Evolutionary conservation across 2,329 filamentous ascomycete genomes (phyloP), one percentile per base, ranked within the genome.

Genomic region (Penicillium sp.): DNA sequence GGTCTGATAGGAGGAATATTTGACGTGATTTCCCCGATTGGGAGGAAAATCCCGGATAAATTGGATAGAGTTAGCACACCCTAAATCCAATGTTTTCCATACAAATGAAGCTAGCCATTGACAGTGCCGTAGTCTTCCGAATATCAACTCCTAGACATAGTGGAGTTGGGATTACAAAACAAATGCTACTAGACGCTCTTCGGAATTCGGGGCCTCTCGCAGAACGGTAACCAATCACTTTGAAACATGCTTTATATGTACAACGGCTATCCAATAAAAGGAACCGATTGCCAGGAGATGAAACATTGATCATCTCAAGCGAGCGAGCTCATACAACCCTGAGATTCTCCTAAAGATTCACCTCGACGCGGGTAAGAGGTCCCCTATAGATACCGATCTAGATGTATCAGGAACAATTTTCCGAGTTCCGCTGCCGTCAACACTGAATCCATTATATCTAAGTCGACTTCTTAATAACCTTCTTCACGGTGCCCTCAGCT

Each of bases 401-500:
- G 31, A 35, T 47, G 50, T 41, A 59, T 35, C n/a, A 30, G 41
- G 33, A 47, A 40, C 45, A 31, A 33, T 43, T 40, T 56, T 56
- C 33, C 48, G 37, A 28, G 31, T 44, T 50, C 49, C 46, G 33
- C 28, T 25, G 53, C 30, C 26, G 11, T 42, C 50, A n/a, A 19
- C 33, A 35, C 12, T 6, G 30, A 35, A 44, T 49, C 46, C 6
- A 33, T 12, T 40, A 35, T 17, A 40, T 54, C 54, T 66, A 67
- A 22, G 57, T 54, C 12, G 62, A 49, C 60, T 67, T 66, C 55
- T 61, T 53, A 33, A 55, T 55, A 36, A 28, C 40, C 65, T 71
- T 74, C 65, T 76, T 73, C 14, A 74, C 69, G 44, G 61, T 68
- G 35, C 67, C 67, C 59, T 73, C 64, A n/a, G 65, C 61, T 58